Evolutionary conservation across 805 yeast genomes (phyloP).

Genomic region (Hyphopichia homilentoma): DNA sequence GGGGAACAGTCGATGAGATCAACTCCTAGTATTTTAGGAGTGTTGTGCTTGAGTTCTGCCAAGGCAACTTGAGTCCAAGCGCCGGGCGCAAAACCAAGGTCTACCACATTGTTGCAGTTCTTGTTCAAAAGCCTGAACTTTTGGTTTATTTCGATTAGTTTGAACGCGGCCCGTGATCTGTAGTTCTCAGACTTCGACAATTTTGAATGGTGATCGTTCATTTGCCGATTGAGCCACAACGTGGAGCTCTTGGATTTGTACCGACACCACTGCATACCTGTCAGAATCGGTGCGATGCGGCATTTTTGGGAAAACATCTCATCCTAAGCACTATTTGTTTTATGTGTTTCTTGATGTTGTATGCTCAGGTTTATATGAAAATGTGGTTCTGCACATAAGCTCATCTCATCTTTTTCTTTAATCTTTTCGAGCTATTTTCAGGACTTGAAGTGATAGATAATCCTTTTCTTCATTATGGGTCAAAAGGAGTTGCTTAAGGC

Average conservation of each 20-base stretch:
- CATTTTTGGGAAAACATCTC: too few species aligned
- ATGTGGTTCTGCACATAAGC: too few species aligned
- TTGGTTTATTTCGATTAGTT: constrained; percentile 70
- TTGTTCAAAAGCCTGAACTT: constrained; percentile 54
- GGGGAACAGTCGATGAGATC: constrained; percentile 42
- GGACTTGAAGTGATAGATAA: too few species aligned
- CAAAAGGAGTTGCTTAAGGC: too few species aligned
- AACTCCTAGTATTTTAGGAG: constrained; percentile 68
- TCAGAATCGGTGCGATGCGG: too few species aligned
- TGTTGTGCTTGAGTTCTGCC: constrained; percentile 31
- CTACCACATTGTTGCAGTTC: constrained; percentile 62
- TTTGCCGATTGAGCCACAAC: constrained; percentile 74
- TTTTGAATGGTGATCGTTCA: constrained; percentile 58
- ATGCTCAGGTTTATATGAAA: too few species aligned
- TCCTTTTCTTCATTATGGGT: too few species aligned
- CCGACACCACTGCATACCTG: constrained; percentile 2
- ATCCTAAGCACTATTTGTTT: too few species aligned
- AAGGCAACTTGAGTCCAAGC: constrained; percentile 90
- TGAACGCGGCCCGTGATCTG: constrained; percentile 88
- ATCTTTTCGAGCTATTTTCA: too few species aligned
- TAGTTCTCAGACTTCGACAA: constrained; percentile 62
- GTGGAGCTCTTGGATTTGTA: constrained; percentile 47
- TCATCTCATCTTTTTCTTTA: too few species aligned
- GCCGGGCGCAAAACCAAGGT: constrained; percentile 91
- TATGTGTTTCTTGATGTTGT: too few species aligned